phyloP scores from a whole-genome alignment of 768 basidiomycete species.

The Pseudohyphozyma bogoriensis region DNA sequence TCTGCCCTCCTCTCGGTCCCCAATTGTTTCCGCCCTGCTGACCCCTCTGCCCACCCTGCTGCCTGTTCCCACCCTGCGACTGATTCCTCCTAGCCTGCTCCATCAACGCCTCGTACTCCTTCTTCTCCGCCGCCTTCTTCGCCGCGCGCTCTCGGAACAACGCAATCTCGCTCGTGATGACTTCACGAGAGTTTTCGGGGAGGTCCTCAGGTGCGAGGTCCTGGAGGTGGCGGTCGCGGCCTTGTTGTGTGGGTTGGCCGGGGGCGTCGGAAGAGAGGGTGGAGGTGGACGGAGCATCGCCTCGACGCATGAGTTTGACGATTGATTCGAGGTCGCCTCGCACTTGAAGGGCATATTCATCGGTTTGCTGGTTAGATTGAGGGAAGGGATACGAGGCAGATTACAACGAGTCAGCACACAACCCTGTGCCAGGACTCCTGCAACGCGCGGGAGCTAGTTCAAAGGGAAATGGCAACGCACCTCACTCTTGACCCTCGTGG shows the following conservation, averaged over 20 bases:
- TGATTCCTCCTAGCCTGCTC: slow-evolving; percentile 40
- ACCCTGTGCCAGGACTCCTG: too few species aligned
- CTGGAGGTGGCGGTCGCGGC: slow-evolving; percentile 63
- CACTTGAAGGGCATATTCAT: slow-evolving; percentile 25
- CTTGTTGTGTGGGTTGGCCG: too few species aligned
- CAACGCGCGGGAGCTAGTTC: not conserved
- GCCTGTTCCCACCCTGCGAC: slow-evolving; percentile 44
- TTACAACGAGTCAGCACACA: too few species aligned
- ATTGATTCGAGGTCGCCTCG: slow-evolving; percentile 19
- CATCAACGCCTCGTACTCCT: slow-evolving; percentile 45
- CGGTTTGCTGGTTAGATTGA: not conserved
- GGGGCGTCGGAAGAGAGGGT: not conserved
- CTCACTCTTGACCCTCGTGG: slow-evolving; percentile 67
- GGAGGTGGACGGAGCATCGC: slow-evolving; percentile 10
- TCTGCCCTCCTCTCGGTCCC: slow-evolving; percentile 31
- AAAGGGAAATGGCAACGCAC: slow-evolving; percentile 47
- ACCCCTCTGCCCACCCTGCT: slow-evolving; percentile 64
- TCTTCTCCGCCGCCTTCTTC: slow-evolving; percentile 78
- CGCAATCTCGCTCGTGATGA: slow-evolving; percentile 92
- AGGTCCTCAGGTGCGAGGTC: slow-evolving; percentile 94
- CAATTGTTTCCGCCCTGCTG: slow-evolving; percentile 44
- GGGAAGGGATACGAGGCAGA: not conserved
- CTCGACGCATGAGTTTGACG: slow-evolving; percentile 10
- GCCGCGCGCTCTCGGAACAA: slow-evolving; percentile 90
- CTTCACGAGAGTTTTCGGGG: slow-evolving; percentile 77